Evolutionary conservation across 352 stramenopile genomes (phyloP).

Genomic region (Globisporangium cylindrosporum): DNA sequence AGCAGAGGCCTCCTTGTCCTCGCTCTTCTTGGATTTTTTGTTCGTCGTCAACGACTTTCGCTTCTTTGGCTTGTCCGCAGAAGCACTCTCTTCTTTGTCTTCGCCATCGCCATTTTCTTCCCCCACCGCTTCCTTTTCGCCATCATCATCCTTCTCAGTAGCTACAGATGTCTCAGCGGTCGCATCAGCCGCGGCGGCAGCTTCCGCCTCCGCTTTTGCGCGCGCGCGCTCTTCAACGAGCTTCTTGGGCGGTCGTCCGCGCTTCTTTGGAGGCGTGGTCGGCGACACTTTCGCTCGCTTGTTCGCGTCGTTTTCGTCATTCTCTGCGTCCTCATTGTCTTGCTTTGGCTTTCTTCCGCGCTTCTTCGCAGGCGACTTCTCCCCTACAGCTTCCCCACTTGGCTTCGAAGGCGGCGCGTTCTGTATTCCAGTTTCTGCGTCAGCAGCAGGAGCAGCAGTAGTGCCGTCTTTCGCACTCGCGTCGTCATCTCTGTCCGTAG

Average conservation of each 20-base stretch:
- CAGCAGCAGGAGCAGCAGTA: too few species aligned
- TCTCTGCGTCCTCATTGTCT: conserved; percentile 7
- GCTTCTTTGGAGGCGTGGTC: conserved; percentile 11
- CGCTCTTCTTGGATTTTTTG: conserved; percentile 18
- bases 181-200: neutral
- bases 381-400: conserved; percentile 9
- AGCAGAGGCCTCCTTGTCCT: neutral
- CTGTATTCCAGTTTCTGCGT: neutral
- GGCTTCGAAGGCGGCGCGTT: neutral
- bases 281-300: conserved; percentile 10
- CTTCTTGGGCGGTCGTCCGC: conserved; percentile 5
- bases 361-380: conserved; percentile 25
- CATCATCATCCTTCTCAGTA: neutral
- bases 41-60: conserved; percentile 11
- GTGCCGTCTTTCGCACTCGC: neutral
- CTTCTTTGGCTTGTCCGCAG: conserved; percentile 15
- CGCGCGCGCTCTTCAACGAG: conserved; percentile 5
- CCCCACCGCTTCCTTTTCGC: neutral
- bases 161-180: neutral
- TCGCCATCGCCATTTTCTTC: neutral
- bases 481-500: neutral
- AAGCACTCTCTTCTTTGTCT: neutral
- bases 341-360: conserved; percentile 23
- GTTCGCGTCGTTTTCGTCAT: conserved; percentile 5
- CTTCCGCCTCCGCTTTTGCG: neutral